These are phyloP conservation scores for Plasmodium yoelii DNA, from an alignment of 169 alveolate species.

Conservation along the genomic window DNA sequence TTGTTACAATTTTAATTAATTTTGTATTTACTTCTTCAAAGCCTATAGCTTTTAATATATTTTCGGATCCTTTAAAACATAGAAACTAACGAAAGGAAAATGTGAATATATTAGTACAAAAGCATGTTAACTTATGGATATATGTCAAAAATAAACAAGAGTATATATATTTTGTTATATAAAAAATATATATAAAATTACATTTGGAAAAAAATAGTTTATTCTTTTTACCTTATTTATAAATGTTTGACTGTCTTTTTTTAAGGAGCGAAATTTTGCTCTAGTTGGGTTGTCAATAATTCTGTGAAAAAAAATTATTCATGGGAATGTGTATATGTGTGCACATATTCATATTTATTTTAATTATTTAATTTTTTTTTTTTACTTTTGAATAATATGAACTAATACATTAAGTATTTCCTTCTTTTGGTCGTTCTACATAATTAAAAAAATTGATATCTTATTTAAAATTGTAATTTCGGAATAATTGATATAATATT, in stretches of 20 bases:
- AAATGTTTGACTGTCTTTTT: slow-evolving; percentile 68
- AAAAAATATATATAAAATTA: neutral
- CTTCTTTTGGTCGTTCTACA: slow-evolving; percentile 56
- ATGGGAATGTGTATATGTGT: neutral
- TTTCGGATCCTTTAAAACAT: slow-evolving; percentile 46
- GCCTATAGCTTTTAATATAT: slow-evolving; percentile 32
- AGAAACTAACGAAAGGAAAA: slow-evolving; percentile 4
- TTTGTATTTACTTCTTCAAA: slow-evolving; percentile 57
- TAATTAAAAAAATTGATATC: slow-evolving; percentile 1
- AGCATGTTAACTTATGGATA: neutral
- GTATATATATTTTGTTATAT: neutral
- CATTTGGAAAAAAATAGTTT: neutral
- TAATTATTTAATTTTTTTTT: neutral
- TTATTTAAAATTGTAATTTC: neutral
- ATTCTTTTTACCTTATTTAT: slow-evolving; percentile 47
- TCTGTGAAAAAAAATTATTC: slow-evolving; percentile 11
- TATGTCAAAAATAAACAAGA: neutral
- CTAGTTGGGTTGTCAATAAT: slow-evolving; percentile 66
- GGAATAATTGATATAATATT: neutral
- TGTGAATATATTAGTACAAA: neutral
- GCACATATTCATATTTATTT: slow-evolving; percentile 3
- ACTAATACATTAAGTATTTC: slow-evolving; percentile 65
- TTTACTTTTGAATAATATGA: slow-evolving; percentile 69
- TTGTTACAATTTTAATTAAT: neutral
- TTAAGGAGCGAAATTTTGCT: slow-evolving; percentile 65